phyloP scores from a whole-genome alignment of 495 filamentous ascomycete genomes.

The Penicillium cinerascens region DNA sequence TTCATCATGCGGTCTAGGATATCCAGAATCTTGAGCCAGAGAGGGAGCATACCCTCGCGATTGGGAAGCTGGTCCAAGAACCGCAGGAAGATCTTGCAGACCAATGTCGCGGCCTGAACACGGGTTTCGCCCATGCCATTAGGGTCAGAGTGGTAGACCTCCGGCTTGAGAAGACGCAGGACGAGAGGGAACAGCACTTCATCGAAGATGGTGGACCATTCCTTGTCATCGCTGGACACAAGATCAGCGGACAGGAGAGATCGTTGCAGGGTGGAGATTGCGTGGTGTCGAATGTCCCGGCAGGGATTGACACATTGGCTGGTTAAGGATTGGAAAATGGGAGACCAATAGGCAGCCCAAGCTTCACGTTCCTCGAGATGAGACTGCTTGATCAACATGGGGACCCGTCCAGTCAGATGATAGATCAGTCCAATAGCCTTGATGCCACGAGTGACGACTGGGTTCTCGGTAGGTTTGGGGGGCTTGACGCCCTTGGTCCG shows the following conservation, averaged over 20 bases:
- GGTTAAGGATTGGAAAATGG: constrained; percentile 84
- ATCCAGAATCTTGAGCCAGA: constrained; percentile 90
- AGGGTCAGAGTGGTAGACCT: constrained; percentile 90
- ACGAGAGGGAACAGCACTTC: constrained; percentile 97
- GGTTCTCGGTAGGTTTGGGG: constrained; percentile 63
- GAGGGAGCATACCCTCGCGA: constrained; percentile 86
- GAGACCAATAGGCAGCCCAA: constrained; percentile 97
- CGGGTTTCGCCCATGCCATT: constrained; percentile 93
- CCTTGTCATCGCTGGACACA: constrained; percentile 69
- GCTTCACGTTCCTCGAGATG: constrained; percentile 89
- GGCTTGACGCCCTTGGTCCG: constrained; percentile 53
- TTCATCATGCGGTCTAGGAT: constrained; percentile 97
- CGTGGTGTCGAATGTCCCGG: constrained; percentile 85
- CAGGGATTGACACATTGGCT: constrained; percentile 93
- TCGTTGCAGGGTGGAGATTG: constrained; percentile 82
- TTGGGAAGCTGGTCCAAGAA: constrained; percentile 82
- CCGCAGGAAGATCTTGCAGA: constrained; percentile 94
- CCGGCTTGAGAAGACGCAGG: constrained; percentile 82
- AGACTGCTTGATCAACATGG: constrained; percentile 82
- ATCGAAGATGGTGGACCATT: constrained; percentile 94
- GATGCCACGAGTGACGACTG: constrained; percentile 70
- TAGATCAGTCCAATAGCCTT: constrained; percentile 79
- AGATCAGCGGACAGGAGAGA: constrained; percentile 79
- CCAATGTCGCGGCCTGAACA: constrained; percentile 83
- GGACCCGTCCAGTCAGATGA: constrained; percentile 73